Evolutionary conservation across 441 rosid genomes (phyloP).

Genomic region (Heliophila coronopifolia): DNA sequence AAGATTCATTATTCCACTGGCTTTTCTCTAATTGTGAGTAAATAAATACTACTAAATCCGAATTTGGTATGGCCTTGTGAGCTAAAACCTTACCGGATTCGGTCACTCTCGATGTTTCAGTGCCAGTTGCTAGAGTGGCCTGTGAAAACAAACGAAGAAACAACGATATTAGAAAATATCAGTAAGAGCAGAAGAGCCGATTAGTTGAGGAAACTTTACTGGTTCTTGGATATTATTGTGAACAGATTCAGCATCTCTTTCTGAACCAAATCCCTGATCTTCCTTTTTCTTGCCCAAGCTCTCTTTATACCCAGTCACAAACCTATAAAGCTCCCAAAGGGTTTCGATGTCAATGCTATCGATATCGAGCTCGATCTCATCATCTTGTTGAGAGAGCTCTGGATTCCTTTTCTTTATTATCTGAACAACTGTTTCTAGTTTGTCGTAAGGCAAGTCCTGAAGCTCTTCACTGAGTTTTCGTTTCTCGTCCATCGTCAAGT

Average conservation of each 20-base stretch:
- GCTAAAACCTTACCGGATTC: slow-evolving; percentile 41
- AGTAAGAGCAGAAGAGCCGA: slow-evolving; percentile 7
- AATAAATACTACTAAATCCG: too few species aligned
- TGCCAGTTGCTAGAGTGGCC: slow-evolving; percentile 37
- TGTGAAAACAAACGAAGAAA: slow-evolving; percentile 28
- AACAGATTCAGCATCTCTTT: slow-evolving; percentile 37
- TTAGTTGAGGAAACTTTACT: slow-evolving; percentile 34
- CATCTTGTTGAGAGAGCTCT: slow-evolving; percentile 64
- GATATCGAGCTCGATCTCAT: slow-evolving; percentile 92
- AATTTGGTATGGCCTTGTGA: slow-evolving; percentile 1
- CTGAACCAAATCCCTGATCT: slow-evolving; percentile 41
- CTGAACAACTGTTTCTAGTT: slow-evolving; percentile 49
- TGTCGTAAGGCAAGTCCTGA: slow-evolving; percentile 59
- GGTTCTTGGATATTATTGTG: slow-evolving; percentile 33
- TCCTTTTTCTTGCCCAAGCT: slow-evolving; percentile 42
- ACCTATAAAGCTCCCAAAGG: slow-evolving; percentile 81
- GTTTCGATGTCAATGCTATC: slow-evolving; percentile 77
- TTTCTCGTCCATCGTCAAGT: slow-evolving; percentile 65
- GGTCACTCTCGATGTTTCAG: slow-evolving; percentile 32
- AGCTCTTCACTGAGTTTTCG: slow-evolving; percentile 56
- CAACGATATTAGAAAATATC: slow-evolving; percentile 11
- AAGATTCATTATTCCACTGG: too few species aligned
- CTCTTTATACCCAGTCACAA: slow-evolving; percentile 46
- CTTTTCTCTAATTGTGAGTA: too few species aligned
- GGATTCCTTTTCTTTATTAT: slow-evolving; percentile 63